A percentile compares a stretch with the other conserved stretches of the same genome.
Conservation (phyloP, 1,284 basidiomycete species). For the Leccinum subspadiceum region DNA sequence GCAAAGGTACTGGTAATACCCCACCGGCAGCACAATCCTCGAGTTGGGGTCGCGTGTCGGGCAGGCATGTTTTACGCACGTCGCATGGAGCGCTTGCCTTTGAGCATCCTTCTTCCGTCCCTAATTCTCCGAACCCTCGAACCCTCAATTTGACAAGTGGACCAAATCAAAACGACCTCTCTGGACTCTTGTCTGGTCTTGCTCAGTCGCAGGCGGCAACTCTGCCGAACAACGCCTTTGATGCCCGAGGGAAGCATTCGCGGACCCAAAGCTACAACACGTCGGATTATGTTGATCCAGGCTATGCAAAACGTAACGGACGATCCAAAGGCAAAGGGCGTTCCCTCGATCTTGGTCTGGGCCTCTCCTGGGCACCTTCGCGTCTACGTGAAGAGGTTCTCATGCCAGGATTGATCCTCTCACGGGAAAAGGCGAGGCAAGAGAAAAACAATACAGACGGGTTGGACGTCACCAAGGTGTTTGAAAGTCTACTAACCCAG, state of each 20-base stretch:
- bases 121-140: conserved; percentile 35
- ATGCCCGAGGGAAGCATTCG: conserved; percentile 22
- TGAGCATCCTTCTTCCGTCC: conserved; percentile 41
- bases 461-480: conserved; percentile 61
- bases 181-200: conserved; percentile 3
- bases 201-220: conserved; percentile 8
- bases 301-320: conserved; percentile 9
- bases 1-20: conserved; percentile 17
- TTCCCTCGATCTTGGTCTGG: conserved; percentile 65
- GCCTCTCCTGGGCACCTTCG: conserved; percentile 62
- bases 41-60: conserved; percentile 36
- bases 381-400: conserved; percentile 62
- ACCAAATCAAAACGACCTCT: conserved; percentile 6
- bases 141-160: conserved; percentile 22
- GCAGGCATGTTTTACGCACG: conserved; percentile 23
- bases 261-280: conserved; percentile 23
- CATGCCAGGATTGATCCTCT: conserved; percentile 43
- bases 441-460: conserved; percentile 39
- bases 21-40: conserved; percentile 27
- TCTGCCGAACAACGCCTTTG: conserved; percentile 12
- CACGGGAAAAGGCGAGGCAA: conserved; percentile 29
- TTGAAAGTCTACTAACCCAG: conserved; percentile 59
- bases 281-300: conserved; percentile 5
- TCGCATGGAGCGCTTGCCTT: conserved; percentile 42
- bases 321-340: conserved; percentile 51